A percentile compares a stretch with the other conserved stretches of the same genome.
Evolutionary conservation across 1,284 basidiomycete species (phyloP).

Genomic region (Ceratobasidium sp.): DNA sequence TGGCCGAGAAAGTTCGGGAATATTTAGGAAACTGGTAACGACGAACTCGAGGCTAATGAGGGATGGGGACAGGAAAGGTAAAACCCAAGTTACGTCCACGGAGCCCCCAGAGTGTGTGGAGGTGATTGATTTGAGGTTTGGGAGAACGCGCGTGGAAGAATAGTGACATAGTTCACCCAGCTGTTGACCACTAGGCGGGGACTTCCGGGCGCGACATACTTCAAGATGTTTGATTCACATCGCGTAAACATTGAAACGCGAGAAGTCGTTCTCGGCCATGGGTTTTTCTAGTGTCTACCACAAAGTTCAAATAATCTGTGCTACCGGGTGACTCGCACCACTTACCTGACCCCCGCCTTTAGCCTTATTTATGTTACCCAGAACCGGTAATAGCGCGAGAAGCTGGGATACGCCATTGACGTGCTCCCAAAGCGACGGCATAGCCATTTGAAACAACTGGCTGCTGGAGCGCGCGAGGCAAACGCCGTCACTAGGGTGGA

Average conservation of each 20-base stretch:
- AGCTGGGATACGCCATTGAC: not conserved
- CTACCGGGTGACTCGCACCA: not conserved
- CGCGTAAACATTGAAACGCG: slow-evolving; percentile 4
- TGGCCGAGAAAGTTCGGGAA: not conserved
- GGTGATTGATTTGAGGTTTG: not conserved
- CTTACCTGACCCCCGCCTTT: not conserved
- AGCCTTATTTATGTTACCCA: not conserved
- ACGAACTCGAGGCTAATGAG: not conserved
- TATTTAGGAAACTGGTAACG: not conserved
- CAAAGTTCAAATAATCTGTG: not conserved
- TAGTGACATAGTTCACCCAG: not conserved
- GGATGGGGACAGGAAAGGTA: slow-evolving; percentile 3
- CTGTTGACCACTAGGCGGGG: not conserved
- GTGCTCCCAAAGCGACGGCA: slow-evolving; percentile 9
- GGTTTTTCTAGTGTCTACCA: not conserved
- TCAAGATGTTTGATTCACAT: slow-evolving; percentile 5
- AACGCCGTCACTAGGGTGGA: not conserved
- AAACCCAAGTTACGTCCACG: not conserved
- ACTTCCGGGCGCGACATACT: not conserved
- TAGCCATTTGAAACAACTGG: not conserved
- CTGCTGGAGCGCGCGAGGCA: not conserved
- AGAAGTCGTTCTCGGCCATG: not conserved
- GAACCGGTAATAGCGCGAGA: not conserved
- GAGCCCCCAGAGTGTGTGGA: not conserved
- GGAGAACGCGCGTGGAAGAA: not conserved